Conservation (phyloP, 805 yeast species). For the Saccharomycodes ludwigii region DNA sequence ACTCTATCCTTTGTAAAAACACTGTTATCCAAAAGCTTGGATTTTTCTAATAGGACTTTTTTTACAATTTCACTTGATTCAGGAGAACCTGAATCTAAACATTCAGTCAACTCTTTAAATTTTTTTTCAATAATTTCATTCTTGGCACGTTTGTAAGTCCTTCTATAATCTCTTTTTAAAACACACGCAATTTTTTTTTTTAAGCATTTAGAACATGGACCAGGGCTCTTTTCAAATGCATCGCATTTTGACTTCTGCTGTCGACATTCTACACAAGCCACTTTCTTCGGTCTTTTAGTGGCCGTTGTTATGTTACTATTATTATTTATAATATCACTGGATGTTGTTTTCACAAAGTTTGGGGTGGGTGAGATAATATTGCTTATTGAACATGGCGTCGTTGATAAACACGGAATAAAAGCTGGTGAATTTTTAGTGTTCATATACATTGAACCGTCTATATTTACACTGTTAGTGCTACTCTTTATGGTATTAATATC, state of each 20-base stretch:
- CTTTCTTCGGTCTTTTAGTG: constrained; percentile 30
- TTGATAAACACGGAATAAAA: no score
- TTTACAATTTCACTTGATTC: constrained; percentile 18
- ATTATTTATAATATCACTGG: no score
- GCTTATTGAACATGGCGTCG: no score
- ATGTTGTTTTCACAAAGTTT: no score
- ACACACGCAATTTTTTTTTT: constrained; percentile 62
- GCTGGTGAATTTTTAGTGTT: no score
- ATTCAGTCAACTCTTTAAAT: constrained; percentile 52
- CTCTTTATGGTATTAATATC: no score
- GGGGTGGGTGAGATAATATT: no score
- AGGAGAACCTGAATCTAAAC: constrained; percentile 25
- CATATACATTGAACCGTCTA: no score
- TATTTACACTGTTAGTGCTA: no score
- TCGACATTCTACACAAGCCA: constrained; percentile 93
- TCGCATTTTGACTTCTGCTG: constrained; percentile 92
- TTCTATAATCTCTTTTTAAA: constrained; percentile 67
- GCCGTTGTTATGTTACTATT: background rate
- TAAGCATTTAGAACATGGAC: constrained; percentile 71
- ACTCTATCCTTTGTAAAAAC: constrained; percentile 22
- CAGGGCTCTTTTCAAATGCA: constrained; percentile 63
- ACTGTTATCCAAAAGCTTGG: constrained; percentile 14
- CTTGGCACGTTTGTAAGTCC: constrained; percentile 81
- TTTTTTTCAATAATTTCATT: constrained; percentile 76
- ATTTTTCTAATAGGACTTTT: constrained; percentile 17